Evolutionary conservation across 2,329 filamentous ascomycete genomes (phyloP), one percentile per base, ranked within the genome.

Genomic region (Arthrobotrys conoides): DNA sequence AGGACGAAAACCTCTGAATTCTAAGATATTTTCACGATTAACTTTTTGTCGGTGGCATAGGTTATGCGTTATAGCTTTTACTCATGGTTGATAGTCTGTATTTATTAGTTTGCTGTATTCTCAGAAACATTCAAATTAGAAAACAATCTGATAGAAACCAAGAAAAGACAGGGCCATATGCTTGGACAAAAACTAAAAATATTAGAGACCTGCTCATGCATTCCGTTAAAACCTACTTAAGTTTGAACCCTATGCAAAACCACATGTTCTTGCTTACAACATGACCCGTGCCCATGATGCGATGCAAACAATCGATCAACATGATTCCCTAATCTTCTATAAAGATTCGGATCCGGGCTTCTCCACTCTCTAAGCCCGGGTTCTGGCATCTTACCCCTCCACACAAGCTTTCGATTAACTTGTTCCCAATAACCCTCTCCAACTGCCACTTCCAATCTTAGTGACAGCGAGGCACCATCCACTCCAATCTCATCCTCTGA

Each of bases 401-500:
- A 59, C 0, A 59, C 55, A 16, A 59, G 55, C 6, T 59, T 16
- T 3, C 55, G 33, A 41, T 59, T 24, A 38, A 59, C 55, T n/a
- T 59, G n/a, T 22, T 59, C 55, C 55, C 55, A 59, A 41, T 41
- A 59, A 5, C 55, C 55, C 4, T 59, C 55, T 22, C 33, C 33
- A 24, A 24, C 55, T 3, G 18, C 33, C 18, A 59, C 55, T 24
- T 59, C 55, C 33, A 59, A 22, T 27, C 55, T 27, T 9, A 59
- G 20, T 5, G 33, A n/a, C 3, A 41, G 33, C 24, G 24, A 5
- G 10, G 10, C 9, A 44, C 14, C 18, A 5, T 22, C n/a, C 18
- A n/a, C n/a, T 22, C 8, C 33, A 5, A 36, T 8, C 4, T 8
- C 46, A 10, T 48, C 46, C 18, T 22, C 55, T n/a, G 4, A 30